phyloP scores from a whole-genome alignment of 768 basidiomycete species.

The Lentinula aciculospora region DNA sequence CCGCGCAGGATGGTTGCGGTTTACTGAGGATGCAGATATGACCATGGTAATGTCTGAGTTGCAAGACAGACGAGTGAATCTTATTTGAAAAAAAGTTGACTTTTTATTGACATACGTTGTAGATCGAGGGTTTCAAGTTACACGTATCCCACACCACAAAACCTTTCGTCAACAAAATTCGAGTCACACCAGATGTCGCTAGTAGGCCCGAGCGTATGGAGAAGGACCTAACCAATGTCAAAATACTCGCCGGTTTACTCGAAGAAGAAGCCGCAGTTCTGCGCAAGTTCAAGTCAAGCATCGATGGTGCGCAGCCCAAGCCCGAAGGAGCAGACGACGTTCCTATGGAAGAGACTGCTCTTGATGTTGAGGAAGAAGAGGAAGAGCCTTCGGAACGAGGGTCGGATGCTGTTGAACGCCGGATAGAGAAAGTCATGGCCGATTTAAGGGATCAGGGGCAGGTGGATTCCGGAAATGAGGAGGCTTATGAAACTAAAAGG shows the following conservation, averaged over 20 bases:
- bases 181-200: slow-evolving; percentile 78
- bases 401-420: slow-evolving; percentile 76
- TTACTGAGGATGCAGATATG: slow-evolving; percentile 84
- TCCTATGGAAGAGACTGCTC: slow-evolving; percentile 15
- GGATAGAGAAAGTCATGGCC: slow-evolving; percentile 70
- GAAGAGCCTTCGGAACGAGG: slow-evolving; percentile 56
- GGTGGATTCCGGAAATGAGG: slow-evolving; percentile 57
- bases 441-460: slow-evolving; percentile 63
- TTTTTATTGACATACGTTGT: not conserved
- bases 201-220: slow-evolving; percentile 74
- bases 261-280: slow-evolving; percentile 64
- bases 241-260: slow-evolving; percentile 62
- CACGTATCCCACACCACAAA: slow-evolving; percentile 80
- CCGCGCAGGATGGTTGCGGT: slow-evolving; percentile 91
- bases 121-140: slow-evolving; percentile 95
- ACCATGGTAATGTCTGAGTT: slow-evolving; percentile 61
- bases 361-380: slow-evolving; percentile 32
- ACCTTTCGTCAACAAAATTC: slow-evolving; percentile 72
- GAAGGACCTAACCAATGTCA: slow-evolving; percentile 77
- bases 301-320: slow-evolving; percentile 18
- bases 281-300: slow-evolving; percentile 32
- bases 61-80: slow-evolving; percentile 81
- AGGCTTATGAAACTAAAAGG: slow-evolving; percentile 64
- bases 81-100: slow-evolving; percentile 2
- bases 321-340: slow-evolving; percentile 22